These are phyloP conservation scores for Camelina sativa DNA, from an alignment of 345 rosid species.

Conservation along the genomic window DNA sequence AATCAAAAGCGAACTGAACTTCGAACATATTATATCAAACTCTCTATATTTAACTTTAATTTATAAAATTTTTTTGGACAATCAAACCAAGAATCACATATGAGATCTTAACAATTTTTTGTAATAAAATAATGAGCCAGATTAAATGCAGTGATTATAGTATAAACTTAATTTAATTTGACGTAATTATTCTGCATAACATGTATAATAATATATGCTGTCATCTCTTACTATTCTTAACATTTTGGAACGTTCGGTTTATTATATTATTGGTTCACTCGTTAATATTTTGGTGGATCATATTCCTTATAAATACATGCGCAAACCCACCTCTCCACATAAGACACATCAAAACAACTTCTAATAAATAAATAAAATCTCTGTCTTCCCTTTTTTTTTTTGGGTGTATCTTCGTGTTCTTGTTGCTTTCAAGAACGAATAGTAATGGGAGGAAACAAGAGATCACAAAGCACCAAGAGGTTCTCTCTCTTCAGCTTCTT, in stretches of 20 bases:
- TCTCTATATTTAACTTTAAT: no score
- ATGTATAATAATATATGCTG: no score
- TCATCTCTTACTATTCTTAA: background rate
- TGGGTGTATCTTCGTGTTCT: constrained; percentile 17
- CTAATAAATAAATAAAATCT: background rate
- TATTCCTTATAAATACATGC: constrained; percentile 43
- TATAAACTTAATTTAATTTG: no score
- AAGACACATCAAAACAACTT: constrained; percentile 33
- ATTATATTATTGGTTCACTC: constrained; percentile 16
- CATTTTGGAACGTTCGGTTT: background rate
- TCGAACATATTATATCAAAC: no score
- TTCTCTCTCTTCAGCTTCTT: constrained; percentile 48
- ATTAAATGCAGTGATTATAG: background rate
- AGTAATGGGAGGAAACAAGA: constrained; percentile 45
- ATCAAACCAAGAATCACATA: no score
- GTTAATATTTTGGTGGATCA: constrained; percentile 21
- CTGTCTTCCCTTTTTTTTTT: constrained; percentile 11
- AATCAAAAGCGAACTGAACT: no score
- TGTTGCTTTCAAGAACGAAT: constrained; percentile 24
- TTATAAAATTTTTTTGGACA: no score
- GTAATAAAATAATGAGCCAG: background rate
- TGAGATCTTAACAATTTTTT: no score
- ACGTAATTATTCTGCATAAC: no score
- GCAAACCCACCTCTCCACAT: constrained; percentile 21
- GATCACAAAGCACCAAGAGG: constrained; percentile 40